Conservation (phyloP, 2,329 filamentous ascomycete species). For the Leptodontidium sp. region DNA sequence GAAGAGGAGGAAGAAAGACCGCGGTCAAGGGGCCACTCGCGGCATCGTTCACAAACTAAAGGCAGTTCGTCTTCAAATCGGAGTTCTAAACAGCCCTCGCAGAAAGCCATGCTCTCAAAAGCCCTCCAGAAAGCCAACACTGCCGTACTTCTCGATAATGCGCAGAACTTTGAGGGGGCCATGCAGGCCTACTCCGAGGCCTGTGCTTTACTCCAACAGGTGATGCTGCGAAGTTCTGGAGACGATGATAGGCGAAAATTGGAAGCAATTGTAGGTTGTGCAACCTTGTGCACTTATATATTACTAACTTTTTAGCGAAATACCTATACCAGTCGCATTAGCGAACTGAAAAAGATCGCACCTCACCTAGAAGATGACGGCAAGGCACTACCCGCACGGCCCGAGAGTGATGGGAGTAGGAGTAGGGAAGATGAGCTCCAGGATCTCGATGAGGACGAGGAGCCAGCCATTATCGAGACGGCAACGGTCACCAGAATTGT, state of each 20-base stretch:
- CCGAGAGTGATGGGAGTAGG: conserved; percentile 73
- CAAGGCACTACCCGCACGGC: conserved; percentile 79
- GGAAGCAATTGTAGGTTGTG: conserved; percentile 82
- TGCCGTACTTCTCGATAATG: conserved; percentile 94
- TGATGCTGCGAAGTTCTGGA: conserved; percentile 83
- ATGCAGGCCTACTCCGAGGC: conserved; percentile 92
- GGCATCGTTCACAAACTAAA: conserved; percentile 57
- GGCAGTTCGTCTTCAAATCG: conserved; percentile 51
- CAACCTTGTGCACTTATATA: background rate
- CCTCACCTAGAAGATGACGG: conserved; percentile 62
- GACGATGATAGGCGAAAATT: conserved; percentile 90
- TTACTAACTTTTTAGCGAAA: conserved; percentile 65
- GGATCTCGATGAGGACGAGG: conserved; percentile 50
- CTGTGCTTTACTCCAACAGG: conserved; percentile 85
- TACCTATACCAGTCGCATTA: conserved; percentile 90
- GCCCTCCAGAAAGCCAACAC: conserved; percentile 95
- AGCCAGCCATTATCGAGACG: conserved; percentile 58
- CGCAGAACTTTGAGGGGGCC: conserved; percentile 91
- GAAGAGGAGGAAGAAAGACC: conserved; percentile 31
- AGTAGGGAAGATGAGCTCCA: conserved; percentile 51
- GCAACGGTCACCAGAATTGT: conserved; percentile 61
- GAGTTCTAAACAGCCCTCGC: conserved; percentile 64
- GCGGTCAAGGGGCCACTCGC: conserved; percentile 50
- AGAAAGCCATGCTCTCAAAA: conserved; percentile 97
- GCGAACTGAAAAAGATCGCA: conserved; percentile 80